Evolutionary conservation across 1,284 basidiomycete genomes (phyloP), one percentile per base, ranked within the genome.

Genomic region (Coriolopsis trogii): DNA sequence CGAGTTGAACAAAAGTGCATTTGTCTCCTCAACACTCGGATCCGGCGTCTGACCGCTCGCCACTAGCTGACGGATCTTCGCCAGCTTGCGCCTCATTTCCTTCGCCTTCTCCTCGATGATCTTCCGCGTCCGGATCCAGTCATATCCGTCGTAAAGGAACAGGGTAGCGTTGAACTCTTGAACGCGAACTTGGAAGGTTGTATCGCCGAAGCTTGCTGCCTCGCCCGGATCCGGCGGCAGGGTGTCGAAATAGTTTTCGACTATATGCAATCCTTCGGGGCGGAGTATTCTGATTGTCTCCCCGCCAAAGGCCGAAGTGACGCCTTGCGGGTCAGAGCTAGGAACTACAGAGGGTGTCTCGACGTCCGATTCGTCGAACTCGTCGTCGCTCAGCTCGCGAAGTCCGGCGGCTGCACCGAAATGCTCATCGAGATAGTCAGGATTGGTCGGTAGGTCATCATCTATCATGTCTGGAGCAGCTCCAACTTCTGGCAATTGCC

Each of bases 61-160:
- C n/a, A 99, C 84, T 2, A 99, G 78, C 70, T 99, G 96, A 45
- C 91, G 81, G 63, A 99, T 97, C 70, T 91, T 94, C 41, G 92
- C 88, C 36, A 99, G 79, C 21, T 86, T 85, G 46, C 86, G 84
- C 41, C 93, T 84, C 73, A 99, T 93, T 28, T 89, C 86, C 66
- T 89, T 93, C 51, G 92, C 82, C 67, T 95, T 91, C 42, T 91
- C 86, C 67, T 97, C 91, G 46, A 99, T 93, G 5, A 83, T 83
- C 67, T 82, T 87, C 41, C 95, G 85, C 2, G 96, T 99, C 33
- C 81, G 78, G 1, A 70, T 70, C 95, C 96, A 99, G 66, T 99
- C 97, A 64, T 95, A 99, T 1, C 96, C 95, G 51, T 95, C 92
- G 64, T 95, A 89, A 6, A 98, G 76, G 51, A 85, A 78, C 28